phyloP scores from a whole-genome alignment of 768 basidiomycete genomes.

The Collybiopsis confluens region DNA sequence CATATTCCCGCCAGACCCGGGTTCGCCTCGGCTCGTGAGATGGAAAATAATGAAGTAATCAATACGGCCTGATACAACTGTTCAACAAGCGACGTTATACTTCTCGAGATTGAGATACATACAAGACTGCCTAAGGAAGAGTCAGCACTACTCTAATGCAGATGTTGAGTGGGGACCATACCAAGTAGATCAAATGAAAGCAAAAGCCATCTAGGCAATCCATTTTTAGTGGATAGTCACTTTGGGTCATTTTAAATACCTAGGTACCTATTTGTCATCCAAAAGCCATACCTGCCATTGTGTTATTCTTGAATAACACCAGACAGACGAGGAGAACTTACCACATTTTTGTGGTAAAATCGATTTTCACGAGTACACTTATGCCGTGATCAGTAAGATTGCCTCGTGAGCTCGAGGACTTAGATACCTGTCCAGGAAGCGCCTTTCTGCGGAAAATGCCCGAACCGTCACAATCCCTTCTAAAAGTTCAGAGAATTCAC shows the following conservation, averaged over 20 bases:
- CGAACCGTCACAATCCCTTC: slow-evolving; percentile 92
- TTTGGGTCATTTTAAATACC: too few species aligned
- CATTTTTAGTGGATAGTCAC: too few species aligned
- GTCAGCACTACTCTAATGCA: background rate
- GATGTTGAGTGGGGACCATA: slow-evolving; percentile 29
- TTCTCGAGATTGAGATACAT: background rate
- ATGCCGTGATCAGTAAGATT: too few species aligned
- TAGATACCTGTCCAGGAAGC: slow-evolving; percentile 74
- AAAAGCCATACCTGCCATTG: slow-evolving; percentile 59
- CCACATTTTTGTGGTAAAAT: slow-evolving; percentile 69
- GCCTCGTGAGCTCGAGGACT: too few species aligned
- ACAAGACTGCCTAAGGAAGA: background rate
- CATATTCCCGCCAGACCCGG: slow-evolving; percentile 67
- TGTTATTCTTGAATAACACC: background rate
- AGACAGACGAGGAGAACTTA: background rate
- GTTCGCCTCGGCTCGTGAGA: slow-evolving; percentile 49
- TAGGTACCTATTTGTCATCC: slow-evolving; percentile 72
- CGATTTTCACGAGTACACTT: slow-evolving; percentile 72
- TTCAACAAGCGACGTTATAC: background rate
- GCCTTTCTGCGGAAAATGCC: slow-evolving; percentile 79
- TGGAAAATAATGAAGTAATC: slow-evolving; percentile 71
- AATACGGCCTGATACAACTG: slow-evolving; percentile 45
- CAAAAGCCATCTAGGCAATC: slow-evolving; percentile 51
- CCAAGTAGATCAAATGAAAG: slow-evolving; percentile 81
- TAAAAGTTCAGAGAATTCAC: slow-evolving; percentile 76